These are phyloP conservation scores for Periconia digitata DNA, from an alignment of 2,329 filamentous ascomycete genomes.

Conservation along the genomic window DNA sequence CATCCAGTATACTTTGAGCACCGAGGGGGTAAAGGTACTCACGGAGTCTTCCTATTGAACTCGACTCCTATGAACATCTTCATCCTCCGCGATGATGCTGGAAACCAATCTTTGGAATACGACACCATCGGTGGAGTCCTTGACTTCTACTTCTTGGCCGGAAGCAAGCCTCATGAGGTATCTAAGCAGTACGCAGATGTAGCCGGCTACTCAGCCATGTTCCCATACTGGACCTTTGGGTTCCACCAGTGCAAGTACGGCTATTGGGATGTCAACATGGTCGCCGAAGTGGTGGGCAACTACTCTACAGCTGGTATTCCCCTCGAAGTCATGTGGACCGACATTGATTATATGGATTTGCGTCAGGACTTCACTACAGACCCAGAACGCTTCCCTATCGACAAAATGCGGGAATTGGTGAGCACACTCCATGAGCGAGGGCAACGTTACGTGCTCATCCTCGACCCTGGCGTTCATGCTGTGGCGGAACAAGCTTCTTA, in stretches of 20 bases:
- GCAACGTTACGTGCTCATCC: conserved; percentile 76
- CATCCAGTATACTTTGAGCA: conserved; percentile 77
- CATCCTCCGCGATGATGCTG: conserved; percentile 62
- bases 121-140: conserved; percentile 76
- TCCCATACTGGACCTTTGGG: conserved; percentile 56
- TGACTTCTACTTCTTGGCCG: conserved; percentile 61
- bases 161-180: conserved; percentile 50
- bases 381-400: conserved; percentile 62
- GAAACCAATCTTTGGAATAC: conserved; percentile 74
- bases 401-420: conserved; percentile 66
- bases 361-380: conserved; percentile 67
- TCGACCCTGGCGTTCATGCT: conserved; percentile 63
- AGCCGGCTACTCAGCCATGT: conserved; percentile 52
- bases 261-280: conserved; percentile 61
- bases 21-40: conserved; percentile 52
- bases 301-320: conserved; percentile 67
- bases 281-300: conserved; percentile 68
- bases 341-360: conserved; percentile 69
- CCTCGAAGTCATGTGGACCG: conserved; percentile 73
- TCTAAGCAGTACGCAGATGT: conserved; percentile 55
- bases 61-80: conserved; percentile 67
- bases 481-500: conserved; percentile 59
- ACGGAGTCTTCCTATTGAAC: conserved; percentile 41
- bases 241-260: conserved; percentile 58
- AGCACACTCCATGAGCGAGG: conserved; percentile 65